Evolutionary conservation across 164 flowering plant species (phyloP).

Genomic region (Umbilicus rupestris): DNA sequence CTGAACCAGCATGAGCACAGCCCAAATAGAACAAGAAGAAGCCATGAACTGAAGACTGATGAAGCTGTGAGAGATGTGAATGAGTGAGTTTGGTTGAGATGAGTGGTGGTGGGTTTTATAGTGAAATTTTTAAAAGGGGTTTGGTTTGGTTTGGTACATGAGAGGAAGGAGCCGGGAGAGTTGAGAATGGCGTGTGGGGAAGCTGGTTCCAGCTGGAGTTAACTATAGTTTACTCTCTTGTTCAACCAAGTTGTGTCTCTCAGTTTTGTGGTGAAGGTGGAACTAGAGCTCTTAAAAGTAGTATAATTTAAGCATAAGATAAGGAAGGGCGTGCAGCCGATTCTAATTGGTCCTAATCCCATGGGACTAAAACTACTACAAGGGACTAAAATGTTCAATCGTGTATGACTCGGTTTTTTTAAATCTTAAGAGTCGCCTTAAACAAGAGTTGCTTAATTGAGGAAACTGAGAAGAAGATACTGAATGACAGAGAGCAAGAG

Average conservation of each 20-base stretch:
- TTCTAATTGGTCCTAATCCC: background rate
- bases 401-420: background rate
- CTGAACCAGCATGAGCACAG: background rate
- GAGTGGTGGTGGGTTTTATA: background rate
- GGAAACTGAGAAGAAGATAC: background rate
- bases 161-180: background rate
- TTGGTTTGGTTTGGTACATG: background rate
- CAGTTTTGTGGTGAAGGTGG: background rate
- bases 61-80: too few species aligned
- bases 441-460: background rate
- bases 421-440: background rate
- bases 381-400: background rate
- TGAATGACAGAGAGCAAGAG: background rate
- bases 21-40: background rate
- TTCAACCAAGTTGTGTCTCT: background rate
- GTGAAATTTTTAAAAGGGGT: background rate
- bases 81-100: background rate
- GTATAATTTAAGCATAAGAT: background rate
- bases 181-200: background rate
- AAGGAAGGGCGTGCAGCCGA: background rate
- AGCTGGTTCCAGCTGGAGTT: conserved; percentile 4
- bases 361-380: background rate
- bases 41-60: too few species aligned
- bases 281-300: background rate
- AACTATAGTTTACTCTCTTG: background rate